A percentile compares a stretch with the other conserved stretches of the same genome.
phyloP scores from a whole-genome alignment of 768 basidiomycete genomes.

The Agrocybe pediades region DNA sequence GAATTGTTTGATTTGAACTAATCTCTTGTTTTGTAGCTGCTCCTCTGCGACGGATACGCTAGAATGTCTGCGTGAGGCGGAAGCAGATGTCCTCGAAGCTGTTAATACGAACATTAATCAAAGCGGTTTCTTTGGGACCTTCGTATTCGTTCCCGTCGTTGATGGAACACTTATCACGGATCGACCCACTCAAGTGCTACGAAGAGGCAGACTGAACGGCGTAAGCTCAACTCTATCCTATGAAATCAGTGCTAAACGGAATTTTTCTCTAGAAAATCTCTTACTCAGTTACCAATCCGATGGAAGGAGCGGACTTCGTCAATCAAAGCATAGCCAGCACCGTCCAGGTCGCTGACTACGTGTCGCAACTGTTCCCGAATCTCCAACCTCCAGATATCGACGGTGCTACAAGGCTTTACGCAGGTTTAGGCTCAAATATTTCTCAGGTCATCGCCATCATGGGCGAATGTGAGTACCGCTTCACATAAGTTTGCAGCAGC shows the following conservation, averaged over 20 bases:
- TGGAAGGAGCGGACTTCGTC: constrained; percentile 42
- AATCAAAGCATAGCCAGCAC: constrained; percentile 26
- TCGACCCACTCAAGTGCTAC: constrained; percentile 38
- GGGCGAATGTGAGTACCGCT: constrained; percentile 36
- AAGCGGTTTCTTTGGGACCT: constrained; percentile 39
- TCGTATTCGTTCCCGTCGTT: constrained; percentile 44
- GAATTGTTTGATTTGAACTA: neutral
- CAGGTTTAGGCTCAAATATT: constrained; percentile 29
- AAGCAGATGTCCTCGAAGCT: constrained; percentile 29
- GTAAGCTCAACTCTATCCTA: constrained; percentile 25
- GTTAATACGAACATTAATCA: constrained; percentile 31
- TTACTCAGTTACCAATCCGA: constrained; percentile 39
- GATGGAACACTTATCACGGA: constrained; percentile 48
- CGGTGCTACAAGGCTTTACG: constrained; percentile 28
- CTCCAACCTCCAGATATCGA: constrained; percentile 27
- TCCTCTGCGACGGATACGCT: constrained; percentile 30
- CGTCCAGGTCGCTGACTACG: constrained; percentile 30
- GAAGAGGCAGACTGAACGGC: constrained; percentile 40
- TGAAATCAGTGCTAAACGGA: constrained; percentile 19
- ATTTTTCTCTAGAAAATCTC: constrained; percentile 25
- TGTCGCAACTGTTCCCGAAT: constrained; percentile 39
- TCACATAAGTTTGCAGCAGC: neutral
- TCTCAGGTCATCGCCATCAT: constrained; percentile 36
- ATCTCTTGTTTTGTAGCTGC: constrained; percentile 33
- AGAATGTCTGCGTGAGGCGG: constrained; percentile 38